These are phyloP conservation scores for Malus fusca DNA, from an alignment of 306 rosid genomes.

Conservation along the genomic window DNA sequence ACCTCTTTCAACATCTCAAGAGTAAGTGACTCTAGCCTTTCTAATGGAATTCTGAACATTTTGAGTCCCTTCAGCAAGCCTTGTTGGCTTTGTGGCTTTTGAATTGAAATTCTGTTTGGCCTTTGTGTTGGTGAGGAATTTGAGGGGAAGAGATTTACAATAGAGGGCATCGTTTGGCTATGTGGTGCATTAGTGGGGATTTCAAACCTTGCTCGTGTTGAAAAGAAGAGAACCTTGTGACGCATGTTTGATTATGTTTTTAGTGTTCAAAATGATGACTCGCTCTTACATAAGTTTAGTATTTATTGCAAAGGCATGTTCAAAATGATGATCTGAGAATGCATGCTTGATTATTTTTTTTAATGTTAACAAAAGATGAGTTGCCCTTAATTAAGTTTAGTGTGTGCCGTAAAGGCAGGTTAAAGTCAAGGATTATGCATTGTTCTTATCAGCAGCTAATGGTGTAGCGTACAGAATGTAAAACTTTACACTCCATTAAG, in stretches of 20 bases:
- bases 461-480: not conserved
- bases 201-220: not conserved
- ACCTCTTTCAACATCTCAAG: conserved; percentile 47
- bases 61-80: not conserved
- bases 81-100: not conserved
- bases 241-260: not conserved
- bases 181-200: not conserved
- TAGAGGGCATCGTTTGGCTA: not conserved
- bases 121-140: not conserved
- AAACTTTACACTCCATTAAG: not conserved
- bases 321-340: not conserved
- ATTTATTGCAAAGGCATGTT: not conserved
- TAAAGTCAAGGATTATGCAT: not conserved
- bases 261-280: not conserved
- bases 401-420: not conserved
- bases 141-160: not conserved
- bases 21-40: conserved; percentile 23
- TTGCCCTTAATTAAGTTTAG: not conserved
- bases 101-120: not conserved
- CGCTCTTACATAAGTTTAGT: not conserved
- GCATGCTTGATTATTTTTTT: not conserved
- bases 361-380: not conserved
- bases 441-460: not conserved
- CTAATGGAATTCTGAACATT: not conserved
- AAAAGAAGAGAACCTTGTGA: not conserved